Conservation (phyloP, 441 rosid genomes). For the Erodium chrysanthum region DNA sequence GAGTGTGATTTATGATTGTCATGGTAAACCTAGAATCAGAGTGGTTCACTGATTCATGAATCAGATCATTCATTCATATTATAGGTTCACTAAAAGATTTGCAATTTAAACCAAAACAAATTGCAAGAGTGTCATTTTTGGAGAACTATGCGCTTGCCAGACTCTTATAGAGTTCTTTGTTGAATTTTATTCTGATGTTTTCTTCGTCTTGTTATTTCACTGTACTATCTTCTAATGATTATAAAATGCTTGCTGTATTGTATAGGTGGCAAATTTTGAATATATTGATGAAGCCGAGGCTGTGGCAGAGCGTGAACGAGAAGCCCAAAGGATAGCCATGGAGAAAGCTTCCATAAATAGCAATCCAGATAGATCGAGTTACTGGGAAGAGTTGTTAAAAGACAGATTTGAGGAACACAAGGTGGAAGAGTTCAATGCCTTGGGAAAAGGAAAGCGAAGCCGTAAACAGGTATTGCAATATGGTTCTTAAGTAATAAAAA, state of each 20-base stretch:
- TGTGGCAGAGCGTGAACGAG: slow-evolving; percentile 38
- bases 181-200: slow-evolving; percentile 4
- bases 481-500: background rate
- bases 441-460: slow-evolving; percentile 91
- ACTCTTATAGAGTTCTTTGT: background rate
- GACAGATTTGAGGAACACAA: slow-evolving; percentile 71
- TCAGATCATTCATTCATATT: background rate
- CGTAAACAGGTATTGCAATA: slow-evolving; percentile 68
- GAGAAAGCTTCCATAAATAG: slow-evolving; percentile 41
- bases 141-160: background rate
- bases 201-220: slow-evolving; percentile 4
- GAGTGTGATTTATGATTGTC: background rate
- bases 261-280: slow-evolving; percentile 93
- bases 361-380: slow-evolving; percentile 59
- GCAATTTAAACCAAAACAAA: background rate
- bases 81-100: background rate
- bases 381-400: slow-evolving; percentile 88
- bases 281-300: slow-evolving; percentile 81
- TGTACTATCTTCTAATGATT: slow-evolving; percentile 11
- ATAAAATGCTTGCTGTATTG: slow-evolving; percentile 15
- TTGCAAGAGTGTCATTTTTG: background rate
- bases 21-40: background rate
- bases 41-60: background rate
- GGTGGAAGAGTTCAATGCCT: slow-evolving; percentile 64
- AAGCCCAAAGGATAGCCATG: slow-evolving; percentile 45